Evolutionary conservation across 1,139 yeast species (phyloP).

Genomic region (Lodderomyces margitis): DNA sequence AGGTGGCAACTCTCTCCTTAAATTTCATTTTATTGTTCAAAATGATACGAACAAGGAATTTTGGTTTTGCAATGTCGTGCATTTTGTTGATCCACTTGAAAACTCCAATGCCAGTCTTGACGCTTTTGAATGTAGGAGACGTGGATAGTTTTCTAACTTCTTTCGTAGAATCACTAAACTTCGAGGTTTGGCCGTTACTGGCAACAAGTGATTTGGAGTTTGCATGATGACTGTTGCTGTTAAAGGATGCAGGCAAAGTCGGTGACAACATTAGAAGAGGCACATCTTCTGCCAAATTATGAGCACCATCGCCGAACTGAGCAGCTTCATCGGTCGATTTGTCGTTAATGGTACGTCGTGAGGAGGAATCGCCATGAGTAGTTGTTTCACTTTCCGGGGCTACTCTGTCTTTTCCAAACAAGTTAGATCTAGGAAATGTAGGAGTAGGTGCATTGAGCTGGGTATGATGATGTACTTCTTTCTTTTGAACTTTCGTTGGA

Average conservation of each 20-base stretch:
- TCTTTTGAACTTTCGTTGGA: background rate
- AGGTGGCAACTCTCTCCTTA: background rate
- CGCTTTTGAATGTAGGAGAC: background rate
- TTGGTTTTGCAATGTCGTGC: conserved; percentile 23
- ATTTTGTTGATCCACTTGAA: conserved; percentile 37
- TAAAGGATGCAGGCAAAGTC: conserved; percentile 29
- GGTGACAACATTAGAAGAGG: conserved; percentile 37
- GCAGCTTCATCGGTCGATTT: background rate
- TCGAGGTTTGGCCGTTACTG: background rate
- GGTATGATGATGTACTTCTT: background rate
- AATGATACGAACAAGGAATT: conserved; percentile 30
- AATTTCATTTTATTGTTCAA: conserved; percentile 20
- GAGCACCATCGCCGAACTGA: background rate
- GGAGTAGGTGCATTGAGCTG: conserved; percentile 10
- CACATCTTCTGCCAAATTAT: conserved; percentile 13
- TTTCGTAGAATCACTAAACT: background rate
- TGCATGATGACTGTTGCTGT: background rate
- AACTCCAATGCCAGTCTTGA: conserved; percentile 10
- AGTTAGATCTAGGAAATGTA: conserved; percentile 10
- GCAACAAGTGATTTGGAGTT: background rate
- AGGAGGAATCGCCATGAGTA: no score
- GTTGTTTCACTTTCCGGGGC: no score
- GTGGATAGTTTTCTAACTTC: background rate
- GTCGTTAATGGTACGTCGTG: background rate
- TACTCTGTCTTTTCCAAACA: no score